Conservation (phyloP, 2,329 filamentous ascomycete species). For the Endothia cerciana region DNA sequence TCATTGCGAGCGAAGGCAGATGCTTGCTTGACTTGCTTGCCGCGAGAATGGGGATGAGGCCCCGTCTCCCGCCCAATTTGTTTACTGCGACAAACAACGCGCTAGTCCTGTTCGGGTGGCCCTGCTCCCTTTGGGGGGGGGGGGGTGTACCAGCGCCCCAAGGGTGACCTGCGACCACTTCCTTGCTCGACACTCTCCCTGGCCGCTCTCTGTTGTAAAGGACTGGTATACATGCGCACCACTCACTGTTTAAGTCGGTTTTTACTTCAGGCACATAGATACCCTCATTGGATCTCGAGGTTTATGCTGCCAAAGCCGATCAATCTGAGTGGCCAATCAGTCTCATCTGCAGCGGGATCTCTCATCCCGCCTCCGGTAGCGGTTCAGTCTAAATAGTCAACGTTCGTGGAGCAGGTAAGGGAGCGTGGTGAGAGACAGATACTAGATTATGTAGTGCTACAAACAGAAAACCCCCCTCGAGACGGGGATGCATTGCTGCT, state of each 20-base stretch:
- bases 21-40: constrained; percentile 14
- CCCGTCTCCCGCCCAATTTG: constrained; percentile 15
- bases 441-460: background rate
- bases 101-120: constrained; percentile 20
- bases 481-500: background rate
- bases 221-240: background rate
- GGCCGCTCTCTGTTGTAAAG: background rate
- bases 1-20: constrained; percentile 4
- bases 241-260: background rate
- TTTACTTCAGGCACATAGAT: background rate
- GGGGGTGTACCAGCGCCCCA: background rate
- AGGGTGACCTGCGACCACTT: background rate
- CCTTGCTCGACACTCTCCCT: background rate
- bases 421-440: background rate
- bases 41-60: constrained; percentile 24
- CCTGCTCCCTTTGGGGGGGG: background rate
- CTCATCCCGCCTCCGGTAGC: background rate
- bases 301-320: background rate
- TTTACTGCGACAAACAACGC: constrained; percentile 24
- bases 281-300: background rate
- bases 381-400: background rate
- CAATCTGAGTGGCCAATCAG: background rate
- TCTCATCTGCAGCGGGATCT: background rate
- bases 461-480: background rate
- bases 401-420: background rate